Evolutionary conservation across 164 flowering plant species (phyloP).

Genomic region (Amborella trichopoda): DNA sequence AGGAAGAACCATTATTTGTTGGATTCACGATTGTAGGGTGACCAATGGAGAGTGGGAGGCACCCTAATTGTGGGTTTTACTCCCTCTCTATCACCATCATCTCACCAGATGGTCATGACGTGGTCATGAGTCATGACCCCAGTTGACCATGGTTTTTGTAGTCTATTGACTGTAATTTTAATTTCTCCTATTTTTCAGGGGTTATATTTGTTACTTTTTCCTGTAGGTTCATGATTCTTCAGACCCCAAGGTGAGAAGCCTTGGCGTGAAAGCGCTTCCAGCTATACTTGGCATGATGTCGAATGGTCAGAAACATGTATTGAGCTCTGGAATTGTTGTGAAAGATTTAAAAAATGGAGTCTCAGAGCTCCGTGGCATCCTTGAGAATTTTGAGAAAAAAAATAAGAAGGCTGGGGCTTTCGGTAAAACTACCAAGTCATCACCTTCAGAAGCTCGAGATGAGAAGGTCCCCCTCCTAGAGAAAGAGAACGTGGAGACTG

Average conservation of each 20-base stretch:
- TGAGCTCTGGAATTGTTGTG: constrained; percentile 62
- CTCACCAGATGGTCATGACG: too few species aligned
- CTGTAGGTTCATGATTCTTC: constrained; percentile 56
- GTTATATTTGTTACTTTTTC: not conserved
- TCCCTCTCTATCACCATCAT: too few species aligned
- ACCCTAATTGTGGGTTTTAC: too few species aligned
- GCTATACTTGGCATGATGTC: constrained; percentile 83
- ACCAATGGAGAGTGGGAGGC: too few species aligned
- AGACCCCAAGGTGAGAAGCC: constrained; percentile 37
- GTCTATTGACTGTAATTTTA: not conserved
- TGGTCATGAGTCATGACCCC: too few species aligned
- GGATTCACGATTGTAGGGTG: too few species aligned
- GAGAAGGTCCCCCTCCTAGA: constrained; percentile 38
- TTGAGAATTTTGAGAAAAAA: constrained; percentile 60
- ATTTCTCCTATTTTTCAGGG: not conserved
- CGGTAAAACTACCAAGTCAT: constrained; percentile 19
- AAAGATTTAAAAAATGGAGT: constrained; percentile 72
- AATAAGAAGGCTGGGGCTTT: constrained; percentile 42
- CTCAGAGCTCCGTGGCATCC: constrained; percentile 41
- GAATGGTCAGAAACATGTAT: constrained; percentile 63
- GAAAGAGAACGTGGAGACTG: constrained; percentile 35
- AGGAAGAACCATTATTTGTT: too few species aligned
- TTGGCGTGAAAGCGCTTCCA: constrained; percentile 73
- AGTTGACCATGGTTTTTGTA: too few species aligned
- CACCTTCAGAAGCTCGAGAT: constrained; percentile 22